phyloP scores from a whole-genome alignment of 768 basidiomycete species.

The Exsudoporus frostii region DNA sequence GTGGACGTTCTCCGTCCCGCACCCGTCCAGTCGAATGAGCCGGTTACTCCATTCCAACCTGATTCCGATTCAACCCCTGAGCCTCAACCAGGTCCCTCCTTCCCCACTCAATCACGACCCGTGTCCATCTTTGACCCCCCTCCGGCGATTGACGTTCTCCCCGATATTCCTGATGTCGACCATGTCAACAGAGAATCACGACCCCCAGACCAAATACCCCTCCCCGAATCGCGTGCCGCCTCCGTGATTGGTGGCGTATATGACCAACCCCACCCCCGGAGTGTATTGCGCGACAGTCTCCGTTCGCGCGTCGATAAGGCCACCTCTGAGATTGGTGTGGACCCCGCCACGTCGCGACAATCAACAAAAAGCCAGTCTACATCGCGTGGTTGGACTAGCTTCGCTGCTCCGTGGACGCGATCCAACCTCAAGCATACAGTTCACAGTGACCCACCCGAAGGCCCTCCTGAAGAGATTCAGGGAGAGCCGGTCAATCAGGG shows the following conservation, averaged over 20 bases:
- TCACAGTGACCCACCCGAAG: neutral
- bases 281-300: constrained; percentile 9
- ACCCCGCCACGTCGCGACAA: constrained; percentile 5
- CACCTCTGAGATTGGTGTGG: constrained; percentile 24
- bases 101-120: constrained; percentile 9
- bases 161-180: constrained; percentile 20
- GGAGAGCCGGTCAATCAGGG: neutral
- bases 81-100: neutral
- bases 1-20: constrained; percentile 20
- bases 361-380: neutral
- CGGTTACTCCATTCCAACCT: constrained; percentile 1
- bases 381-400: constrained; percentile 1
- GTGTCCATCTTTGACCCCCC: constrained; percentile 11
- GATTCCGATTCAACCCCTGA: constrained; percentile 7
- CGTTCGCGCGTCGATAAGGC: constrained; percentile 16
- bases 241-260: constrained; percentile 28
- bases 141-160: constrained; percentile 8
- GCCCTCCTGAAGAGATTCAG: constrained; percentile 4
- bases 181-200: neutral
- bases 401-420: neutral
- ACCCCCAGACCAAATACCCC: constrained; percentile 21
- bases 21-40: constrained; percentile 4
- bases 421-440: constrained; percentile 3
- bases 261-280: constrained; percentile 23
- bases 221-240: constrained; percentile 30